These are phyloP conservation scores for Fraxinus platypoda DNA, from an alignment of 305 asterid genomes.

Conservation along the genomic window DNA sequence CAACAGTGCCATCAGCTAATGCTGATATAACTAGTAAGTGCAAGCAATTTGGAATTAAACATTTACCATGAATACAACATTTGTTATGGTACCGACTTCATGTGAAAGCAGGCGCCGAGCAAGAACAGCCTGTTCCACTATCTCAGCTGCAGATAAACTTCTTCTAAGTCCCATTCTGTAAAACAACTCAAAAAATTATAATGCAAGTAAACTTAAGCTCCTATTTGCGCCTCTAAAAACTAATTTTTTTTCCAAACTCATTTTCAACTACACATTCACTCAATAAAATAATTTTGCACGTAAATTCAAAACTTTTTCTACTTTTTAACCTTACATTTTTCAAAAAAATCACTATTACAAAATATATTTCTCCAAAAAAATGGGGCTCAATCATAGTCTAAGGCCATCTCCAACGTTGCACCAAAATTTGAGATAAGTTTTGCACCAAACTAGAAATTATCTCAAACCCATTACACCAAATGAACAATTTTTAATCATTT, in stretches of 20 bases:
- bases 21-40: neutral
- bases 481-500: too few species aligned
- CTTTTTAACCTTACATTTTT: neutral
- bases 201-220: constrained; percentile 4
- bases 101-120: constrained; percentile 73
- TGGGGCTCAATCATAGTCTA: neutral
- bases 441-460: too few species aligned
- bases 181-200: constrained; percentile 16
- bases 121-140: constrained; percentile 92
- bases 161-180: constrained; percentile 92
- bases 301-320: neutral
- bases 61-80: constrained; percentile 91
- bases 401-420: too few species aligned
- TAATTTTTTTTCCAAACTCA: neutral
- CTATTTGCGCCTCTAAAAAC: neutral
- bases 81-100: constrained; percentile 75
- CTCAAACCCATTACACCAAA: too few species aligned
- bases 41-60: constrained; percentile 5
- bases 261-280: neutral
- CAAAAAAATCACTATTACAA: neutral
- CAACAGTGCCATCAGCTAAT: neutral
- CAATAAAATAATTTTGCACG: neutral
- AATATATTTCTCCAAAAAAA: neutral
- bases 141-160: constrained; percentile 81
- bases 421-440: too few species aligned